A percentile compares a stretch with the other conserved stretches of the same genome.
phyloP scores from a whole-genome alignment of 129 eudicot genomes.

The Tagetes patula region DNA sequence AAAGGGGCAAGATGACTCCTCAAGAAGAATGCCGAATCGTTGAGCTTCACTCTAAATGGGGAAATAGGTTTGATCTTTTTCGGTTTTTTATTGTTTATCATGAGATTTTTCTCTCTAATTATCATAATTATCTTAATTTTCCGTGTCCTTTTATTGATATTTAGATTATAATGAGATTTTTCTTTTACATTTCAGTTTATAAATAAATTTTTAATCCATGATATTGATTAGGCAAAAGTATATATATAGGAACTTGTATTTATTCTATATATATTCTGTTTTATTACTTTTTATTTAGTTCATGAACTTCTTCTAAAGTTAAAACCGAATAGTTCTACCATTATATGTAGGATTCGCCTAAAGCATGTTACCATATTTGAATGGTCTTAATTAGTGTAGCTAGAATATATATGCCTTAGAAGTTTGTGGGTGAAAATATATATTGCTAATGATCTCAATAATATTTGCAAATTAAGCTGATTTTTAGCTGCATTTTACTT shows the following conservation, averaged over 20 bases:
- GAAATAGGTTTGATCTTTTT: constrained; percentile 63
- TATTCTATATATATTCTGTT: constrained; percentile 22
- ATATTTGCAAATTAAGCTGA: no score
- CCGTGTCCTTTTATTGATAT: neutral
- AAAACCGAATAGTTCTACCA: constrained; percentile 25
- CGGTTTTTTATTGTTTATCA: neutral
- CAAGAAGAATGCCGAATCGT: constrained; percentile 82
- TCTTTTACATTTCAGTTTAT: neutral
- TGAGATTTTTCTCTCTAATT: neutral
- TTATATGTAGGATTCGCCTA: constrained; percentile 12
- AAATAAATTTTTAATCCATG: constrained; percentile 1
- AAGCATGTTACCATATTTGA: constrained; percentile 23
- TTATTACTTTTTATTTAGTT: constrained; percentile 21
- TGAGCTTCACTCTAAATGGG: constrained; percentile 92
- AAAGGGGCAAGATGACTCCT: constrained; percentile 94
- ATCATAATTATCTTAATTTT: neutral
- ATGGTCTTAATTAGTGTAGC: constrained; percentile 22
- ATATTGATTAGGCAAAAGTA: constrained; percentile 19
- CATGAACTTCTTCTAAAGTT: constrained; percentile 31
- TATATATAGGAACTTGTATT: constrained; percentile 14
- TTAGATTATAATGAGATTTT: neutral
- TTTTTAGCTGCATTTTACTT: no score
- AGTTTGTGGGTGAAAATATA: constrained; percentile 5
- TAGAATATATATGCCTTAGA: neutral
- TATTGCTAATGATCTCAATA: no score